phyloP scores from a whole-genome alignment of 305 asterid species.

The Striga hermonthica region DNA sequence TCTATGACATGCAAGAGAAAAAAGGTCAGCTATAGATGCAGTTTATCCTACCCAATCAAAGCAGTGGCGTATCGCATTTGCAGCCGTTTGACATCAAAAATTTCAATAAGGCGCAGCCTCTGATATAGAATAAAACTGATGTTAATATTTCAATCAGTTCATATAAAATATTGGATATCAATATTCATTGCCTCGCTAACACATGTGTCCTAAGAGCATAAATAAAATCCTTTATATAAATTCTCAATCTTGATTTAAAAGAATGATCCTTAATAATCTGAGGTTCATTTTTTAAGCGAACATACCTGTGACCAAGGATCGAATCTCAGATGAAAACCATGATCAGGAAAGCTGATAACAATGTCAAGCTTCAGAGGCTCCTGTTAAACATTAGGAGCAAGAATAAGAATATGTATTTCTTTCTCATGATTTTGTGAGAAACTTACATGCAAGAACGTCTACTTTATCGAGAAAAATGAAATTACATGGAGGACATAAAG shows the following conservation, averaged over 20 bases:
- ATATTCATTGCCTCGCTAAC: neutral
- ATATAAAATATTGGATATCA: neutral
- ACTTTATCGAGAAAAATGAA: too few relatives aligned
- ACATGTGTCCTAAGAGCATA: constrained; percentile 9
- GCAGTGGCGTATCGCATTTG: constrained; percentile 79
- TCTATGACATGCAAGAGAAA: constrained; percentile 16
- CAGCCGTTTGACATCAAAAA: constrained; percentile 71
- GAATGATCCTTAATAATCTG: neutral
- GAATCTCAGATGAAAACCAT: constrained; percentile 80
- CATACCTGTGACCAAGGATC: constrained; percentile 87
- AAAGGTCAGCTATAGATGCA: constrained; percentile 12
- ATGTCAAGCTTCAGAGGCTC: constrained; percentile 73
- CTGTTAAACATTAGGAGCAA: constrained; percentile 36
- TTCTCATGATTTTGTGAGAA: neutral
- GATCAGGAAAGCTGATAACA: constrained; percentile 82
- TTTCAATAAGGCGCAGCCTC: constrained; percentile 77
- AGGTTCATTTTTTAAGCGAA: neutral
- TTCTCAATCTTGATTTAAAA: neutral
- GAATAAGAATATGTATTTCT: constrained; percentile 13
- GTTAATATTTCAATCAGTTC: constrained; percentile 3
- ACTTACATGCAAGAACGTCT: too few relatives aligned
- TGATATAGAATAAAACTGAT: constrained; percentile 31
- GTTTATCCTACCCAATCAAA: constrained; percentile 52
- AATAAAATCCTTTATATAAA: neutral
- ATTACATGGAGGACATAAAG: too few relatives aligned